phyloP scores from a whole-genome alignment of 2,329 filamentous ascomycete species.

The Fusarium mundagurra region DNA sequence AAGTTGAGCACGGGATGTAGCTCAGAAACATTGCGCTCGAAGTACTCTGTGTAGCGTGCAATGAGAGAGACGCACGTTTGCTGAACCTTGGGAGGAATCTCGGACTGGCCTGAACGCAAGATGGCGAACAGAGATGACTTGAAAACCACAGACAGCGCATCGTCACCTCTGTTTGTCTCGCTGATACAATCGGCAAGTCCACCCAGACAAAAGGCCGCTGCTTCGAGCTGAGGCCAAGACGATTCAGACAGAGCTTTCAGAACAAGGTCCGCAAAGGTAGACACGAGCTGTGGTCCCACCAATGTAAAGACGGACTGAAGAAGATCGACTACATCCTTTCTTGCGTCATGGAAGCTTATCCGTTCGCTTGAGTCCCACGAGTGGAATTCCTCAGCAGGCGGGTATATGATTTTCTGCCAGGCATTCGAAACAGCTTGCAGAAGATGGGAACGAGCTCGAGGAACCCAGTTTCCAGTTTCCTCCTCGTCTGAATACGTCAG shows the following conservation, averaged over 20 bases:
- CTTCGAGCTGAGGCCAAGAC: conserved; percentile 69
- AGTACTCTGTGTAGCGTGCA: conserved; percentile 79
- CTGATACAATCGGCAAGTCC: conserved; percentile 73
- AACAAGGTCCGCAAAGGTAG: conserved; percentile 65
- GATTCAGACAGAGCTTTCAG: conserved; percentile 59
- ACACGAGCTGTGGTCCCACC: conserved; percentile 64
- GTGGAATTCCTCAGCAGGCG: conserved; percentile 64
- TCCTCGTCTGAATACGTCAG: conserved; percentile 62
- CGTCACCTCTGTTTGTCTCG: conserved; percentile 67
- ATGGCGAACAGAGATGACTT: conserved; percentile 66
- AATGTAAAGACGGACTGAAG: conserved; percentile 76
- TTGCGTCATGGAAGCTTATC: conserved; percentile 74
- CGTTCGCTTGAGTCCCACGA: conserved; percentile 77
- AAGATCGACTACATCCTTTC: conserved; percentile 82
- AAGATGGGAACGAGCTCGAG: conserved; percentile 66
- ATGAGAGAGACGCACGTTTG: conserved; percentile 77
- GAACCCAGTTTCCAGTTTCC: conserved; percentile 63
- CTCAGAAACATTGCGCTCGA: conserved; percentile 73
- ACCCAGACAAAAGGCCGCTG: conserved; percentile 70
- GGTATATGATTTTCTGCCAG: conserved; percentile 76
- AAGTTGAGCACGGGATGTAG: conserved; percentile 78
- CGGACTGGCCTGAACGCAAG: conserved; percentile 58
- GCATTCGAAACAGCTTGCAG: conserved; percentile 72
- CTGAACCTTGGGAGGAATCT: conserved; percentile 69
- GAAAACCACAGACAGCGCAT: conserved; percentile 70